Conservation (phyloP, 2,329 filamentous ascomycete species). For the Diaporthe vaccinii region DNA sequence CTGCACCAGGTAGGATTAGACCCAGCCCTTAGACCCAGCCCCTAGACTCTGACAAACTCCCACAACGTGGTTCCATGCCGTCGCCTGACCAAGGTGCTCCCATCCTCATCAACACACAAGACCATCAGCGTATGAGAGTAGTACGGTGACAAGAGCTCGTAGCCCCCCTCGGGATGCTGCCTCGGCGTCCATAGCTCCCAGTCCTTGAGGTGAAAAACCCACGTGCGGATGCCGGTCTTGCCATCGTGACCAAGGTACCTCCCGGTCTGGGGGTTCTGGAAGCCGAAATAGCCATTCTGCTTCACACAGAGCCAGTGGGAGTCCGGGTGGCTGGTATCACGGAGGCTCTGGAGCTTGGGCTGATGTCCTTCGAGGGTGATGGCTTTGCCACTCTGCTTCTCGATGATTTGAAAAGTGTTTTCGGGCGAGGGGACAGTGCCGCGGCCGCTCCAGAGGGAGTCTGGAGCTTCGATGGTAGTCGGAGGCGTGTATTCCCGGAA, state of each 20-base stretch:
- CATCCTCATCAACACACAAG: not conserved
- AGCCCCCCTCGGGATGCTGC: not conserved
- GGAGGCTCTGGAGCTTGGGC: not conserved
- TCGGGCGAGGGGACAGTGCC: not conserved
- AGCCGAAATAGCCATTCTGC: not conserved
- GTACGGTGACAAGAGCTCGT: not conserved
- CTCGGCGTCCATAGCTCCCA: conserved; percentile 2
- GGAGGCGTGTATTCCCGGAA: not conserved
- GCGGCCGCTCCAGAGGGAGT: not conserved
- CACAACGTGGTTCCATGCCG: not conserved
- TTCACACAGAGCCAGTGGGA: not conserved
- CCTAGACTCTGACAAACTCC: not conserved
- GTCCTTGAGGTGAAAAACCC: not conserved
- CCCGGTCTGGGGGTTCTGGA: not conserved
- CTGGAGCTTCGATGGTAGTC: not conserved
- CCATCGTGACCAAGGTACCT: not conserved
- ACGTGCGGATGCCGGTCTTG: not conserved
- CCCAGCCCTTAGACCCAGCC: not conserved
- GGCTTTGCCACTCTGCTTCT: not conserved
- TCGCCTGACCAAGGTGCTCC: not conserved
- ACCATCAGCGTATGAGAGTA: not conserved
- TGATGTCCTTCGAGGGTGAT: not conserved
- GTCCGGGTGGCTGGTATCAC: accelerated
- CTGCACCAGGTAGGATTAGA: too few species aligned
- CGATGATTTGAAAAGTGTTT: not conserved